phyloP scores from a whole-genome alignment of 306 rosid species.

The Prunus mongolica region DNA sequence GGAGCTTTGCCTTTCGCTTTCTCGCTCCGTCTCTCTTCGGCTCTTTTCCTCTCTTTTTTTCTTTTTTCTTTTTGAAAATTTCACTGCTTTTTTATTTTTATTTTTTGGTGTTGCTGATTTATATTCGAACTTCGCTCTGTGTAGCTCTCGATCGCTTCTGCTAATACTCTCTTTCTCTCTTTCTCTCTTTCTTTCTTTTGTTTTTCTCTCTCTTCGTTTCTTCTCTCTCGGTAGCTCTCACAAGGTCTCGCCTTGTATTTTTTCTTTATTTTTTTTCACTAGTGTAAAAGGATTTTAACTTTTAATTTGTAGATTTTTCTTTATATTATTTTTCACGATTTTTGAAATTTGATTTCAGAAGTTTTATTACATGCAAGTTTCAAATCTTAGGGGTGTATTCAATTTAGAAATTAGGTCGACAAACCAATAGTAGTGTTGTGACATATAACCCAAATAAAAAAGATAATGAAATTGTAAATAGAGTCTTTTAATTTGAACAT shows the following conservation, averaged over 20 bases:
- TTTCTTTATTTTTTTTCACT: background rate
- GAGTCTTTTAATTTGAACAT: no score
- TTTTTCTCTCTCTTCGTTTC: slow-evolving; percentile 16
- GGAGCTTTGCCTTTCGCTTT: slow-evolving; percentile 47
- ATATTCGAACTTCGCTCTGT: slow-evolving; percentile 31
- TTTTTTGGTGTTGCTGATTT: slow-evolving; percentile 27
- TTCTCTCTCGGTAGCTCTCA: slow-evolving; percentile 22
- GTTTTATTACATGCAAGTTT: background rate
- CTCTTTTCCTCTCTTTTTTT: background rate
- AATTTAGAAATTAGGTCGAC: background rate
- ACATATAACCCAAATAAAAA: no score
- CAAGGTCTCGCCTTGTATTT: background rate
- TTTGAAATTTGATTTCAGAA: background rate
- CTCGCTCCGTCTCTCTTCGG: background rate
- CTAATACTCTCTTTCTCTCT: slow-evolving; percentile 27
- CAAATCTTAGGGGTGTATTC: background rate
- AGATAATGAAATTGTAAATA: no score
- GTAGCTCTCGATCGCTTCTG: slow-evolving; percentile 55
- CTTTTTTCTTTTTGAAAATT: slow-evolving; percentile 7
- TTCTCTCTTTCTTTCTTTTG: background rate
- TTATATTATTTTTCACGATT: background rate
- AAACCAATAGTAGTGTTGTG: no score
- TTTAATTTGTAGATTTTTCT: background rate
- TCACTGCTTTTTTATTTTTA: slow-evolving; percentile 1
- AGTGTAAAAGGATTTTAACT: background rate